Base-by-base conservation (phyloP, 2,329 filamentous ascomycete species). In the Ceratocystis cacaofunesta region DNA sequence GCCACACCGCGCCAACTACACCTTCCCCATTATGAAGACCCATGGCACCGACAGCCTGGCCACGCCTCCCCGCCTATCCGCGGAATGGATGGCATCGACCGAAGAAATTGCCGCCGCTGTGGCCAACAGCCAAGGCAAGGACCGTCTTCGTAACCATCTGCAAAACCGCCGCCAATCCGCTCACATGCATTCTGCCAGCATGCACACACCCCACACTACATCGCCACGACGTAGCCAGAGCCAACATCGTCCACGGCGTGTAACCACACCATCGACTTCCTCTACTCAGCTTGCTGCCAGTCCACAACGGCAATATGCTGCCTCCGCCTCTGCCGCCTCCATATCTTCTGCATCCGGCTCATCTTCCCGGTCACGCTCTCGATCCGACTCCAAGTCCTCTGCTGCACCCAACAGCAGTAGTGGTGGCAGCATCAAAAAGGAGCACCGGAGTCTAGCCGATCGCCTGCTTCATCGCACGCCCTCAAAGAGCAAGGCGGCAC, bases 31-130 rank as follows among this genome's bases (percentile, higher is more conserved):
- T 15, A 65, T 19, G 25, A 46, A 61, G 22, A 12, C 28, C 17
- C 50, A 61, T 28, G 32, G 52, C 25, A 4, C 41, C 22, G 55
- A 65, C 5, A n/a, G 52, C 17, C n/a, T 19, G 5, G 8, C 44
- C 1, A 44, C 41, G 17, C 63, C 63, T 8, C 63, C 63, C 17
- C 63, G 41, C 10, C 63, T 65, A 15, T 61, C 63, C 1, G 25
- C 63, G 3, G 63, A 65, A 15, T 65, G 63, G 63, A 65, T 65
- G 63, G 57, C 63, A 4, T 65, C 63, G 43, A 65, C 63, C 17
- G 63, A 65, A 28, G 63, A 65, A n/a, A 65, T 65, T n/a, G 63
- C 52, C 44, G 63, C 55, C 25, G 32, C 41, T 28, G 25, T 65
- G 10, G 43, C 41, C 41, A 36, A 28, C 8, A 17, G 17, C 25